Conservation (phyloP, 805 yeast genomes). For the Kuraishia ogatae region DNA sequence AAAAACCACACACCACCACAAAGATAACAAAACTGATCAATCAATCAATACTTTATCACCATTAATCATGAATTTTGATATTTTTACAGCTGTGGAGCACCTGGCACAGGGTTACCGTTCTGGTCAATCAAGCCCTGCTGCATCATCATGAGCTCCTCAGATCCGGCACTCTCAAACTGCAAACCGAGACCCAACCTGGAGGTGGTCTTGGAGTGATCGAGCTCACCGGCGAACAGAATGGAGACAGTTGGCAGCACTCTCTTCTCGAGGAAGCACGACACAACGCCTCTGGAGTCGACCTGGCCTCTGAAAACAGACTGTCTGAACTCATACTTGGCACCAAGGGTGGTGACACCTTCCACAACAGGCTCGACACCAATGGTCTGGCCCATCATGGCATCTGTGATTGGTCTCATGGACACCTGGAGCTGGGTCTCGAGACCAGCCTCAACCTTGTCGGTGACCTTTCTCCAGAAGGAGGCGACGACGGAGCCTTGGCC, state of each 20-base stretch:
- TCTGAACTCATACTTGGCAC: conserved; percentile 97
- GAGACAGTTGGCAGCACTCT: conserved; percentile 88
- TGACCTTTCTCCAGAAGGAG: conserved; percentile 89
- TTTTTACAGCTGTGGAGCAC: conserved; percentile 47
- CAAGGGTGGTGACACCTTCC: conserved; percentile 88
- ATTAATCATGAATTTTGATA: no score
- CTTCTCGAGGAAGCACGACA: conserved; percentile 84
- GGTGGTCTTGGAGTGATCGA: conserved; percentile 75
- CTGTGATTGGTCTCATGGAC: conserved; percentile 62
- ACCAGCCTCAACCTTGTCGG: conserved; percentile 93
- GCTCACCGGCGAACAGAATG: conserved; percentile 78
- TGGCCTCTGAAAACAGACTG: conserved; percentile 94
- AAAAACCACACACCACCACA: no score
- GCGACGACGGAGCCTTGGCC: conserved; percentile 87
- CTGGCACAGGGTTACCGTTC: conserved; percentile 80
- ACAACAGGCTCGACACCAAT: conserved; percentile 77
- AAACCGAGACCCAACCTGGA: conserved; percentile 88
- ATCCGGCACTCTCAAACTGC: conserved; percentile 92
- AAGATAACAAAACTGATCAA: no score
- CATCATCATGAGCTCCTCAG: conserved; percentile 86
- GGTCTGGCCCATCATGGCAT: conserved; percentile 69
- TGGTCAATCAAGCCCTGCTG: conserved; percentile 80
- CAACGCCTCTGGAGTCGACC: conserved; percentile 85
- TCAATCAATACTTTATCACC: no score
- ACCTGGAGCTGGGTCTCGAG: conserved; percentile 80